Evolutionary conservation across 768 basidiomycete genomes (phyloP), one percentile per base, ranked within the genome.

Genomic region (Mycena kentingensis): DNA sequence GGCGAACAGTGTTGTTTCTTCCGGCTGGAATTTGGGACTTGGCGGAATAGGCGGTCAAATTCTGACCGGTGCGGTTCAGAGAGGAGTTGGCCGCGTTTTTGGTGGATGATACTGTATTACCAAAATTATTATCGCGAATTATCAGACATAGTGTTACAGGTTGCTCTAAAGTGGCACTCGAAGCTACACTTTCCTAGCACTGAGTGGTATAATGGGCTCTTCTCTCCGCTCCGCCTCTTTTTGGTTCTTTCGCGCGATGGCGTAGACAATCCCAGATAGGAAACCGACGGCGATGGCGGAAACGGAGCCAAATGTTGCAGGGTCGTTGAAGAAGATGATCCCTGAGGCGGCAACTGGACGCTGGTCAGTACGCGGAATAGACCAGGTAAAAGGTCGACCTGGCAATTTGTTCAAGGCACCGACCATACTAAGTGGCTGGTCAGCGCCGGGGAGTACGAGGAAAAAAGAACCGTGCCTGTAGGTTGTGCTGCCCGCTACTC

Each of bases 361-460:
- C 11, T 34, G 32, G n/a, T 10, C 32, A 34, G n/a, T n/a, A 34
- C 11, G 32, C 32, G 10, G 10, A n/a, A 34, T 10, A 34, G 32
- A n/a, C 10, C 11, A 34, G n/a, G 32, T 10, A 34, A 34, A 34
- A 34, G 32, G n/a, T n/a, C 10, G n/a, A 34, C 32, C 32, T 31
- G 97, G 97, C 18, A 99, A 78, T 75, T 98, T 98, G 75, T 98
- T 98, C 61, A 98, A 71, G 0, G 95, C 95, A 11, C 95, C 95
- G 49, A 97, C 93, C 95, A 98, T 98, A 60, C 89, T 93, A 58
- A 42, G 39, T 48, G 34, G 34, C 44, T 63, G 43, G 67, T 27
- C 27, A 31, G 18, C 10, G 18, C 31, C 39, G 31, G 29, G 21
- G 25, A 43, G 31, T 37, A 31, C 16, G n/a, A 48, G 39, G 12